Evolutionary conservation across 2,329 filamentous ascomycete species (phyloP), one percentile per base, ranked within the genome.

Genomic region (Triangularia setosa): DNA sequence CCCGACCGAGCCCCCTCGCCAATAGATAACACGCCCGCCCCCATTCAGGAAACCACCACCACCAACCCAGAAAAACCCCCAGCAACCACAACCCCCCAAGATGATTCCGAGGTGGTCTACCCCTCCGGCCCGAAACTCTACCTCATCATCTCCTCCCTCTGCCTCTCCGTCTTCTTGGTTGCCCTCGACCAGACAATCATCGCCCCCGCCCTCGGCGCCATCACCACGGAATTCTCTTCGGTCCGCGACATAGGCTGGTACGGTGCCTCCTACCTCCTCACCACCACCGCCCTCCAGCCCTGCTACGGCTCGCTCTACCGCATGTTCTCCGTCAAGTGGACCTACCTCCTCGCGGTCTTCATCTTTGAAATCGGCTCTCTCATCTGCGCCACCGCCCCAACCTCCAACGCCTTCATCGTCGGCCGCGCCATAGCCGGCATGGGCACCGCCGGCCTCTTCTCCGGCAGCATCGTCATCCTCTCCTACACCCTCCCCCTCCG

Each of bases 231-330:
- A 57, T 83, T 79, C 60, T 64, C 70, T 53, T 80, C 77, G 58
- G 76, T 80, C 35, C 77, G 78, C 67, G 81, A 83, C 62, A 81
- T 83, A 66, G 80, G 83, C 65, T 87, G 80, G 80, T 83, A 84
- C 72, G 81, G 80, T 67, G 77, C 80, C 11, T 67, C 80, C 2
- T 83, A 83, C 67, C 74, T 83, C 4, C 78, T 84, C 54, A 81
- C 80, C 23, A 79, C 79, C 44, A 81, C 81, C 27, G 79, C 81
- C 12, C 75, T 84, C 55, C 80, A 83, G 72, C 80, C 79, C 58
- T 77, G 80, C 68, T 84, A 82, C 64, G 82, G 82, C 55, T 79
- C 76, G 16, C 69, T 84, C 40, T 84, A 83, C 74, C 80, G 79
- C 71, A 75, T 79, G 61, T 84, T 84, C 74, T 77, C 77, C 67